These are phyloP conservation scores for Emergomyces pasteurianus DNA, from an alignment of 2,329 filamentous ascomycete species.

Conservation along the genomic window DNA sequence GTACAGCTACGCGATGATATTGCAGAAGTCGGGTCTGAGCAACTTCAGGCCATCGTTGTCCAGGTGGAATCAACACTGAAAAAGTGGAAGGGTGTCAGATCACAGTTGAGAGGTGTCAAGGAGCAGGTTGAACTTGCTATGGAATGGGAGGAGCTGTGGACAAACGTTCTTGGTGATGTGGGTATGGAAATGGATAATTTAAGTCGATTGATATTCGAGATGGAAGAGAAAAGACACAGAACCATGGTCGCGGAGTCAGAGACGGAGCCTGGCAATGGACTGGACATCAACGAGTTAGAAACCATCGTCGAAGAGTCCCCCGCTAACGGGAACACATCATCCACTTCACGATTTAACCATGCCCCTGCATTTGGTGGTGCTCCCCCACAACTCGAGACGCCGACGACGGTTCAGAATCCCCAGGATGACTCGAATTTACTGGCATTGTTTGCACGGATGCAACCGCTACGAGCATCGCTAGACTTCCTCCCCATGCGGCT, in stretches of 20 bases:
- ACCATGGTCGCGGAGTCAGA: constrained; percentile 57
- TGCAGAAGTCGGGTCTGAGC: constrained; percentile 53
- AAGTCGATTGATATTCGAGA: constrained; percentile 77
- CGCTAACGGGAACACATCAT: constrained; percentile 38
- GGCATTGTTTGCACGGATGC: constrained; percentile 87
- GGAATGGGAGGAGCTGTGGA: constrained; percentile 99
- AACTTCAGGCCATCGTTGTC: constrained; percentile 61
- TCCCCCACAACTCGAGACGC: constrained; percentile 27
- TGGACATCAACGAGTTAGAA: constrained; percentile 79
- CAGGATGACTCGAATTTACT: constrained; percentile 82
- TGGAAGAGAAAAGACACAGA: constrained; percentile 90
- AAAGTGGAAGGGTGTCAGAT: constrained; percentile 75
- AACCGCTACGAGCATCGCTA: constrained; percentile 79
- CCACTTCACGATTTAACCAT: constrained; percentile 57
- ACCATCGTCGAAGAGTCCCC: constrained; percentile 87
- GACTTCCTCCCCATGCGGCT: constrained; percentile 94
- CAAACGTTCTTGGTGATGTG: constrained; percentile 83
- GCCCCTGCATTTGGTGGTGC: constrained; percentile 46
- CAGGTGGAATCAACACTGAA: constrained; percentile 82
- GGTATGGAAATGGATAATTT: constrained; percentile 76
- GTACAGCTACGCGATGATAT: constrained; percentile 73
- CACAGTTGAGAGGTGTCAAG: constrained; percentile 66
- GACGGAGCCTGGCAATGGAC: constrained; percentile 36
- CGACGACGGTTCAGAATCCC: constrained; percentile 34
- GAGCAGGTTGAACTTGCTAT: constrained; percentile 90